Evolutionary conservation across 306 rosid genomes (phyloP).

Genomic region (Urtica urens): DNA sequence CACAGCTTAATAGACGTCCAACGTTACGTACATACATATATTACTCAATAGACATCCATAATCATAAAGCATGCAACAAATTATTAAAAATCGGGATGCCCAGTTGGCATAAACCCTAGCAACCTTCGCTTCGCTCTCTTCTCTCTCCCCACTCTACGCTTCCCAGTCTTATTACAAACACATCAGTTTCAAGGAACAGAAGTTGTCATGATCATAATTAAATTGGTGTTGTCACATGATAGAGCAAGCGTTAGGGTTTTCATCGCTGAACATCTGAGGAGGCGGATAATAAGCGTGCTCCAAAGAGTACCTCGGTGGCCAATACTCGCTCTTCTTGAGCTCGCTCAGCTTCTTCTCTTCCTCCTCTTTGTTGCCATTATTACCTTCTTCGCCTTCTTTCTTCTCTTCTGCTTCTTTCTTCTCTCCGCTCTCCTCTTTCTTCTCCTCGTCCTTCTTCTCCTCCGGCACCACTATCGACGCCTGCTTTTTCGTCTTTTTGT

Average conservation of each 20-base stretch:
- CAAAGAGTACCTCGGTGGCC: slow-evolving; percentile 37
- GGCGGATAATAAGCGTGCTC: slow-evolving; percentile 42
- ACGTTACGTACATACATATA: neutral
- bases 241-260: slow-evolving; percentile 83
- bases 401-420: slow-evolving; percentile 23
- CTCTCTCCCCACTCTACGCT: too few species aligned
- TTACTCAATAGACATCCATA: too few species aligned
- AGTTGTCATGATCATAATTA: slow-evolving; percentile 4
- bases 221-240: slow-evolving; percentile 37
- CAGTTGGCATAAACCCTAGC: slow-evolving; percentile 7
- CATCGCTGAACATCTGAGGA: slow-evolving; percentile 76
- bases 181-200: neutral
- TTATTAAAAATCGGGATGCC: slow-evolving; percentile 3
- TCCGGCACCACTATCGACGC: slow-evolving; percentile 55
- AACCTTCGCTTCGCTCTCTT: neutral
- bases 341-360: slow-evolving; percentile 39
- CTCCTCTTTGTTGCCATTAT: slow-evolving; percentile 31
- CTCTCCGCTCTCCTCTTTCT: slow-evolving; percentile 22
- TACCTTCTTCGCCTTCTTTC: slow-evolving; percentile 19
- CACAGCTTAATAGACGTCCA: neutral
- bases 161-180: slow-evolving; percentile 1
- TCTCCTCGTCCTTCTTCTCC: slow-evolving; percentile 23
- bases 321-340: slow-evolving; percentile 43
- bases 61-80: too few species aligned
- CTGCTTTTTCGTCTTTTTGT: slow-evolving; percentile 55